Evolutionary conservation across 768 basidiomycete genomes (phyloP).

Genomic region (Clitopilus passeckerianus): DNA sequence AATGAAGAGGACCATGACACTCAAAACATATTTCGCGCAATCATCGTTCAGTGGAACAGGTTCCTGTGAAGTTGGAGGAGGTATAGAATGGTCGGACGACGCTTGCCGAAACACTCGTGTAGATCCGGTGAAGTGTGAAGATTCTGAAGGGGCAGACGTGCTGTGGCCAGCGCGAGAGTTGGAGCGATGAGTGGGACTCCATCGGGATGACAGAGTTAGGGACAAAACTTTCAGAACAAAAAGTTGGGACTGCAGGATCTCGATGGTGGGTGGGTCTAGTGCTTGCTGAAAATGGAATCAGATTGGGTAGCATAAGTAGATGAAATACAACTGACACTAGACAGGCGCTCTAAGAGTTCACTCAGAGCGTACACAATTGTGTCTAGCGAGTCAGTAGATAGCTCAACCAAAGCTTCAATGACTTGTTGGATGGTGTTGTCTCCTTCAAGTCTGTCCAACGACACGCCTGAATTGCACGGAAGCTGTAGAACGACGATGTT

Average conservation of each 20-base stretch:
- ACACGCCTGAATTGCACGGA: constrained; percentile 77
- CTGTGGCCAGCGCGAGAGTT: constrained; percentile 37
- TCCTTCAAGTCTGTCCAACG: constrained; percentile 67
- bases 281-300: constrained; percentile 36
- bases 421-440: constrained; percentile 74
- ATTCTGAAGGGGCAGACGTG: constrained; percentile 28
- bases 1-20: constrained; percentile 79
- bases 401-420: constrained; percentile 74
- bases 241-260: constrained; percentile 82
- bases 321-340: constrained; percentile 47
- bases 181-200: constrained; percentile 45
- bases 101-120: constrained; percentile 27
- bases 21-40: constrained; percentile 76
- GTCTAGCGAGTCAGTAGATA: constrained; percentile 72
- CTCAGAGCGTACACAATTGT: constrained; percentile 76
- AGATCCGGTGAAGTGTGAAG: constrained; percentile 28
- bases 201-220: constrained; percentile 73
- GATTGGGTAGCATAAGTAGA: background rate
- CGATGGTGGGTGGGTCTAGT: constrained; percentile 50
- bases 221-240: constrained; percentile 81
- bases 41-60: constrained; percentile 74
- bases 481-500: constrained; percentile 43
- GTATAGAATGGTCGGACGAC: constrained; percentile 38
- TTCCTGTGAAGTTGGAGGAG: constrained; percentile 49
- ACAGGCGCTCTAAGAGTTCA: constrained; percentile 72